A percentile compares a stretch with the other conserved stretches of the same genome.
phyloP scores from a whole-genome alignment of 805 yeast species.

The Wickerhamiella brachini region DNA sequence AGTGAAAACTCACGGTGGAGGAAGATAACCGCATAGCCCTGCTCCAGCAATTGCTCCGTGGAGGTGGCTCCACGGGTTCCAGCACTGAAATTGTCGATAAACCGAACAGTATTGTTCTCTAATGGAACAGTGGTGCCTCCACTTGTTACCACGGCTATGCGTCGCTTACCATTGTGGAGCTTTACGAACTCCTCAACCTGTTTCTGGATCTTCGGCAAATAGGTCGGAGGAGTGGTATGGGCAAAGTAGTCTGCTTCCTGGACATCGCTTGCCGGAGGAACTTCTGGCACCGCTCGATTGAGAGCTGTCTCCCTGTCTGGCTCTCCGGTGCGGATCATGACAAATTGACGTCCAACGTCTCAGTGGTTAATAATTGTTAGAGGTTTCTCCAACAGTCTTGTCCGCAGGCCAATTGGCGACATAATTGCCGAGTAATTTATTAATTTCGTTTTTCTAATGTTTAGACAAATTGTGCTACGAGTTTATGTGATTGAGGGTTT shows the following conservation, averaged over 20 bases:
- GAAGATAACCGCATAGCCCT: conserved; percentile 85
- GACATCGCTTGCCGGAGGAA: conserved; percentile 54
- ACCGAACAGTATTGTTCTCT: conserved; percentile 91
- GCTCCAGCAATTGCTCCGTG: conserved; percentile 77
- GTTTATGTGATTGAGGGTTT: too few relatives aligned
- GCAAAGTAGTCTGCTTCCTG: conserved; percentile 72
- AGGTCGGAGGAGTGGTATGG: conserved; percentile 58
- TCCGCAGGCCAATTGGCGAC: too few relatives aligned
- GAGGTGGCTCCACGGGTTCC: conserved; percentile 97
- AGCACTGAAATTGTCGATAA: conserved; percentile 92
- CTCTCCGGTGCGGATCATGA: conserved; percentile 42
- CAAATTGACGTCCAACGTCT: background rate
- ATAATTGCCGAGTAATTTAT: too few relatives aligned
- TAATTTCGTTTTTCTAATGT: too few relatives aligned
- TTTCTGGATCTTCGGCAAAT: conserved; percentile 45
- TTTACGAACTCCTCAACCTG: conserved; percentile 51
- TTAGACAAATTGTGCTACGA: too few relatives aligned
- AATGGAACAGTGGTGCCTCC: conserved; percentile 98
- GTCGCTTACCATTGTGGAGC: conserved; percentile 33
- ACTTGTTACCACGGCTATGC: conserved; percentile 72
- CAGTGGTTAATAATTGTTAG: too few relatives aligned
- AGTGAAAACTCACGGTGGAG: conserved; percentile 85
- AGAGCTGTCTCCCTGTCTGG: conserved; percentile 65
- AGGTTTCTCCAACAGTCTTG: too few relatives aligned
- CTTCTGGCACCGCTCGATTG: conserved; percentile 59